These are phyloP conservation scores for Tricholoma hemisulphureum DNA, from an alignment of 768 basidiomycete species.

Conservation along the genomic window DNA sequence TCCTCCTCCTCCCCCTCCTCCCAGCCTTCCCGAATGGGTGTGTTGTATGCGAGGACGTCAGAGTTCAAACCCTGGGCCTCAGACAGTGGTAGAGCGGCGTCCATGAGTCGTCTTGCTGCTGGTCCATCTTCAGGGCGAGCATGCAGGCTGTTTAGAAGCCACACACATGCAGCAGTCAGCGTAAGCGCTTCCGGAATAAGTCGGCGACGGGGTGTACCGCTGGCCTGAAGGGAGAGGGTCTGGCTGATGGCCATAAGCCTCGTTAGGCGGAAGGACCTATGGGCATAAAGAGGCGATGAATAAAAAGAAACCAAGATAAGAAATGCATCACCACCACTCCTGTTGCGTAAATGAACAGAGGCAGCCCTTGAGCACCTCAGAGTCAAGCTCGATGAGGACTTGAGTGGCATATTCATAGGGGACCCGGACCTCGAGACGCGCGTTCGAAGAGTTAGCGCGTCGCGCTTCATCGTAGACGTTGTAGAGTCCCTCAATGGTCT, in stretches of 20 bases:
- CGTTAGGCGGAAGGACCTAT: conserved; percentile 21
- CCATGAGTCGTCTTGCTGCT: conserved; percentile 18
- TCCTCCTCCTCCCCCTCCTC: conserved; percentile 1
- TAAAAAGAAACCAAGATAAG: no score
- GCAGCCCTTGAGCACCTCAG: conserved; percentile 18
- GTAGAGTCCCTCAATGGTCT: conserved; percentile 17
- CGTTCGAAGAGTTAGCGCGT: conserved; percentile 15
- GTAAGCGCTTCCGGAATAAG: conserved; percentile 10
- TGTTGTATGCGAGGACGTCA: conserved; percentile 14
- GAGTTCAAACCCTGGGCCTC: conserved; percentile 6
- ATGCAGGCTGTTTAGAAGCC: no score
- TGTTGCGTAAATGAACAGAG: neutral
- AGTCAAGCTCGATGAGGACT: conserved; percentile 28
- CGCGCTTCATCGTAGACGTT: conserved; percentile 19
- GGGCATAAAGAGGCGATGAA: no score
- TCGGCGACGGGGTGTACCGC: conserved; percentile 3
- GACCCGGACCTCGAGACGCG: no score
- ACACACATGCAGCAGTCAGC: conserved; percentile 19
- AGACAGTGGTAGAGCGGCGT: conserved; percentile 19
- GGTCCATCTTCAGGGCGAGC: conserved; percentile 23
- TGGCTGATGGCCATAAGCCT: conserved; percentile 16
- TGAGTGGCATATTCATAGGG: no score
- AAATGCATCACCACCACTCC: neutral
- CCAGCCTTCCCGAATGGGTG: neutral
- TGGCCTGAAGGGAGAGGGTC: conserved; percentile 13